Conservation (phyloP, 257 asterid species). For the Lycium barbarum region DNA sequence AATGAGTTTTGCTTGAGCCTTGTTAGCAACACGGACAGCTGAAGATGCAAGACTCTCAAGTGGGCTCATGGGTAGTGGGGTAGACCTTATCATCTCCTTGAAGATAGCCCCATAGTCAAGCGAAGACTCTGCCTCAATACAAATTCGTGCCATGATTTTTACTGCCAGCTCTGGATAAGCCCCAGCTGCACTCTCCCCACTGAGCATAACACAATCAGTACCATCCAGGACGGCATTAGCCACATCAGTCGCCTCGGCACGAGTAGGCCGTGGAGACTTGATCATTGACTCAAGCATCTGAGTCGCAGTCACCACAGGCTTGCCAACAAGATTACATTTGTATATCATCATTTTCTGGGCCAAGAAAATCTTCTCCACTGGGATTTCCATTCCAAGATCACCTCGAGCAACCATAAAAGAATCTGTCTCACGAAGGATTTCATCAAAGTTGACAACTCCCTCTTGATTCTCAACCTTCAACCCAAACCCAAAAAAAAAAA, state of each 20-base stretch:
- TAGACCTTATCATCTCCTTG: conserved; percentile 70
- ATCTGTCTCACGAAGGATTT: conserved; percentile 56
- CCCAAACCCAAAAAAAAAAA: conserved; percentile 18
- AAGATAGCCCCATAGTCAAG: conserved; percentile 71
- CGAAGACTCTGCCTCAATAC: conserved; percentile 82
- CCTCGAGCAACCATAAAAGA: conserved; percentile 95
- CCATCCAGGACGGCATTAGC: conserved; percentile 85
- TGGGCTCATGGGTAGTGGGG: conserved; percentile 91
- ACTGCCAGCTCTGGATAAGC: conserved; percentile 82
- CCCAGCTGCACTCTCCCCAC: conserved; percentile 93
- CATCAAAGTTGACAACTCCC: too few species aligned
- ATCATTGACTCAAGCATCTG: conserved; percentile 96
- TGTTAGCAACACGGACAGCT: conserved; percentile 77
- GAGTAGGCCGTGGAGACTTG: conserved; percentile 95
- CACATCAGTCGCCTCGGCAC: conserved; percentile 71
- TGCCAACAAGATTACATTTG: conserved; percentile 81
- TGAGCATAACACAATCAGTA: conserved; percentile 85
- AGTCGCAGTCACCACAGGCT: conserved; percentile 87
- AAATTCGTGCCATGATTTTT: conserved; percentile 78
- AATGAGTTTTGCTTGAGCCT: conserved; percentile 68
- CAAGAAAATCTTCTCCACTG: conserved; percentile 84
- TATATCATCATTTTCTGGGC: conserved; percentile 94
- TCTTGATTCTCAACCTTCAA: conserved; percentile 77
- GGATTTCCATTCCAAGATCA: conserved; percentile 91
- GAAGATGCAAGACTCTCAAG: conserved; percentile 77